phyloP scores from a whole-genome alignment of 2,329 filamentous ascomycete species.

The Colletotrichum camelliae region DNA sequence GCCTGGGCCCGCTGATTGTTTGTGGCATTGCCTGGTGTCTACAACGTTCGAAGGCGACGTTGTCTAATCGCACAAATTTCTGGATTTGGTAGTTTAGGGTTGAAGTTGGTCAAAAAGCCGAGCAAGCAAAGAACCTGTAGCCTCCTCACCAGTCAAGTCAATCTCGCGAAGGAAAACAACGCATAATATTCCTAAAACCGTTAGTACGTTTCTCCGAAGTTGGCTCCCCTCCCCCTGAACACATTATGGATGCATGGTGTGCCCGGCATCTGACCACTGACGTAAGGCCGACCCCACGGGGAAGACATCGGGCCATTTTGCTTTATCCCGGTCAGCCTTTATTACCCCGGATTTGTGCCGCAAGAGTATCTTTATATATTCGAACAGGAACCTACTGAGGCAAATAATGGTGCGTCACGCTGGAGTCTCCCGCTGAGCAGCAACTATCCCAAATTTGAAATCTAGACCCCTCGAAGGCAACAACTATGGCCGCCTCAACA shows the following conservation, averaged over 20 bases:
- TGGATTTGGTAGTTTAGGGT: neutral
- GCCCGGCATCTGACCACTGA: neutral
- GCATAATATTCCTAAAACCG: neutral
- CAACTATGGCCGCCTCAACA: neutral
- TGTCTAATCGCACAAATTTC: neutral
- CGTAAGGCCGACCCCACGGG: neutral
- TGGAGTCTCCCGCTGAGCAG: neutral
- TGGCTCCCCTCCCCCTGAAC: neutral
- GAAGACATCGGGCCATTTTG: neutral
- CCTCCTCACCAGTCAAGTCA: neutral
- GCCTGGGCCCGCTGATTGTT: neutral
- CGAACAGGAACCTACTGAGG: neutral
- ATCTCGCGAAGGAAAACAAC: neutral
- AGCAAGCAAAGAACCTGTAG: neutral
- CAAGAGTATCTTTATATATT: neutral
- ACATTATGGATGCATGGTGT: neutral
- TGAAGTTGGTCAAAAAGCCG: neutral
- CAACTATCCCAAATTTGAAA: neutral
- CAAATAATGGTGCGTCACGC: neutral
- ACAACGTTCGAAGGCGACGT: neutral
- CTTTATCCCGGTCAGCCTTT: neutral
- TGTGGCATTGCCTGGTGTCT: neutral
- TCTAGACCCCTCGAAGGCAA: neutral
- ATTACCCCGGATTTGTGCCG: neutral
- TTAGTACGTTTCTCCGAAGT: neutral